Evolutionary conservation across 257 asterid species (phyloP).

Genomic region (Solanum bulbocastanum): DNA sequence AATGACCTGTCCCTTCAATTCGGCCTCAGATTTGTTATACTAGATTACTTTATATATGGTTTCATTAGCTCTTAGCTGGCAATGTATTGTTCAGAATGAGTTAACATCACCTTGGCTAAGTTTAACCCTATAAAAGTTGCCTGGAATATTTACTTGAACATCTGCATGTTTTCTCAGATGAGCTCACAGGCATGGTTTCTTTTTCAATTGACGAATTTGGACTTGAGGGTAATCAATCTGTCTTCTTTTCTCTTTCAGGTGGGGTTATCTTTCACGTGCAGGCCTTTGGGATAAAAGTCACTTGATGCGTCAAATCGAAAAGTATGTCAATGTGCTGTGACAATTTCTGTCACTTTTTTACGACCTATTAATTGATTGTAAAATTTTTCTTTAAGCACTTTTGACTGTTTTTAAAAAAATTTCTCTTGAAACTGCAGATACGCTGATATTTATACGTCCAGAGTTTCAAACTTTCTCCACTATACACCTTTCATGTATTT

Average conservation of each 20-base stretch:
- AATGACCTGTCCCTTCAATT: not conserved
- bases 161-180: not conserved
- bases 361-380: not conserved
- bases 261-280: slow-evolving; percentile 92
- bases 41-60: not conserved
- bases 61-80: not conserved
- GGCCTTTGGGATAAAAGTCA: slow-evolving; percentile 97
- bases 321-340: slow-evolving; percentile 32
- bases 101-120: not conserved
- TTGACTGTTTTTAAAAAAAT: not conserved
- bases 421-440: slow-evolving; percentile 39
- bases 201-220: not conserved
- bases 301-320: slow-evolving; percentile 88
- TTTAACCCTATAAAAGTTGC: not conserved
- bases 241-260: slow-evolving; percentile 37
- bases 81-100: not conserved
- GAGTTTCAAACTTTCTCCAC: slow-evolving; percentile 88
- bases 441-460: slow-evolving; percentile 86
- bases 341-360: not conserved
- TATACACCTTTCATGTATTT: slow-evolving; percentile 91
- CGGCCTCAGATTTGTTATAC: not conserved
- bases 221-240: not conserved
- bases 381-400: not conserved
- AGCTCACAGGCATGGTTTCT: not conserved
- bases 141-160: not conserved